These are phyloP conservation scores for Dactylellina cionopaga DNA, from an alignment of 2,329 filamentous ascomycete species.

Conservation along the genomic window DNA sequence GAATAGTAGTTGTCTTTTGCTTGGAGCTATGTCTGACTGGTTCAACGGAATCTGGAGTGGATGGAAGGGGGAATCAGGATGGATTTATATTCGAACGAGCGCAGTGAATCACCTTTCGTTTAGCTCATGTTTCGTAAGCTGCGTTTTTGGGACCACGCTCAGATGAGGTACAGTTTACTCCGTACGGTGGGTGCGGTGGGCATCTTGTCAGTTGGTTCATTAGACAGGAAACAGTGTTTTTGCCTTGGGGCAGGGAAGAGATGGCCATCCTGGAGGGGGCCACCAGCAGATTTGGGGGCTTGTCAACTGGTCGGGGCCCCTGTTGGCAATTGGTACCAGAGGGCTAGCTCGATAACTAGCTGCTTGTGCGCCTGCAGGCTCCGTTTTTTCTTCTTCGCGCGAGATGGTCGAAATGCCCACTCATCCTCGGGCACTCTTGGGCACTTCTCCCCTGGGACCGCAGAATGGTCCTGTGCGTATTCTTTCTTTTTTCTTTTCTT, in stretches of 20 bases:
- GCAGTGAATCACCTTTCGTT: conserved; percentile 52
- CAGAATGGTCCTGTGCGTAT: conserved; percentile 47
- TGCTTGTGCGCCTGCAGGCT: conserved; percentile 33
- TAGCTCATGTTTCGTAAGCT: conserved; percentile 52
- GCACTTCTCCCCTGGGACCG: conserved; percentile 13
- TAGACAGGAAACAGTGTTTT: conserved; percentile 28
- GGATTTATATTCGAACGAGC: conserved; percentile 51
- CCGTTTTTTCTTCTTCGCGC: conserved; percentile 20
- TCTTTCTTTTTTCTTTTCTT: conserved; percentile 46
- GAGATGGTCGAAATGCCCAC: no score
- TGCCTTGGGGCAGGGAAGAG: conserved; percentile 36
- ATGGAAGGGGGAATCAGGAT: conserved; percentile 52
- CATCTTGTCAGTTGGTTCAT: conserved; percentile 38
- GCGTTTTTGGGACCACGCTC: conserved; percentile 51
- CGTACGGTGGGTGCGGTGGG: no score
- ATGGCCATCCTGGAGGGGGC: conserved; percentile 38
- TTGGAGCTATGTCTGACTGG: conserved; percentile 45
- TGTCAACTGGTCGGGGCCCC: conserved; percentile 38
- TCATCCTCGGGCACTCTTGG: not conserved
- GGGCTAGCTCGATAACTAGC: conserved; percentile 31
- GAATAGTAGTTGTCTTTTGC: conserved; percentile 27
- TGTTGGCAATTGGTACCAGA: conserved; percentile 42
- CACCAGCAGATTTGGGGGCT: conserved; percentile 39
- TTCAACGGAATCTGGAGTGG: conserved; percentile 50
- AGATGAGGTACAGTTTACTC: conserved; percentile 44